Percentiles rank a stretch among this genome's conserved stretches.
phyloP scores from a whole-genome alignment of 108 stramenopile species.

The Cyclostephanos tholiformis region DNA sequence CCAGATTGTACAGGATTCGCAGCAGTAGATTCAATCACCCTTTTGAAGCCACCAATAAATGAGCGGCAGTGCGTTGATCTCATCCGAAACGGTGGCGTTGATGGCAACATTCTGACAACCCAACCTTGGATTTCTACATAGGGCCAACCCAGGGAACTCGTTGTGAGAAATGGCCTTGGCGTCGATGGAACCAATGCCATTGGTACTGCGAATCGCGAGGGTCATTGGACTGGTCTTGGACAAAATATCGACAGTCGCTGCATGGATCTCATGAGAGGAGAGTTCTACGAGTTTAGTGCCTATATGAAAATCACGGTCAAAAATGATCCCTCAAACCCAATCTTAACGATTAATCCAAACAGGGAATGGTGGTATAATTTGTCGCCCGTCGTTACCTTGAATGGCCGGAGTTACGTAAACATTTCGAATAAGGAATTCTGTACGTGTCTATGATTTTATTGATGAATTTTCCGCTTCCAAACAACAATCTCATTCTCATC shows the following conservation, averaged over 20 bases:
- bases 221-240: slow-evolving; percentile 39
- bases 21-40: slow-evolving; percentile 25
- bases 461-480: too few species aligned
- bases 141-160: slow-evolving; percentile 14
- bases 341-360: slow-evolving; percentile 31
- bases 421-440: slow-evolving; percentile 22
- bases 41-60: slow-evolving; percentile 38
- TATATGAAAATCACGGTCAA: slow-evolving; percentile 29
- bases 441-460: background rate
- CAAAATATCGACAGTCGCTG: slow-evolving; percentile 43
- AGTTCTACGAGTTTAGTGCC: slow-evolving; percentile 43
- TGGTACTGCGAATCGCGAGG: slow-evolving; percentile 17
- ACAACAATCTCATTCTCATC: background rate
- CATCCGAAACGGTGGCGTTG: slow-evolving; percentile 39
- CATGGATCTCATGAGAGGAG: slow-evolving; percentile 23
- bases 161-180: slow-evolving; percentile 26
- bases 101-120: slow-evolving; percentile 1
- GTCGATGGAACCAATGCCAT: slow-evolving; percentile 35
- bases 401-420: slow-evolving; percentile 24
- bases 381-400: slow-evolving; percentile 26
- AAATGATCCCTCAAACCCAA: slow-evolving; percentile 22
- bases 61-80: slow-evolving; percentile 30
- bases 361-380: slow-evolving; percentile 18
- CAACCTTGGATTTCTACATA: slow-evolving; percentile 43
- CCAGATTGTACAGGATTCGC: slow-evolving; percentile 39